Evolutionary conservation across 208 protist species (phyloP).

Genomic region (Paratrypanosoma confusum): DNA sequence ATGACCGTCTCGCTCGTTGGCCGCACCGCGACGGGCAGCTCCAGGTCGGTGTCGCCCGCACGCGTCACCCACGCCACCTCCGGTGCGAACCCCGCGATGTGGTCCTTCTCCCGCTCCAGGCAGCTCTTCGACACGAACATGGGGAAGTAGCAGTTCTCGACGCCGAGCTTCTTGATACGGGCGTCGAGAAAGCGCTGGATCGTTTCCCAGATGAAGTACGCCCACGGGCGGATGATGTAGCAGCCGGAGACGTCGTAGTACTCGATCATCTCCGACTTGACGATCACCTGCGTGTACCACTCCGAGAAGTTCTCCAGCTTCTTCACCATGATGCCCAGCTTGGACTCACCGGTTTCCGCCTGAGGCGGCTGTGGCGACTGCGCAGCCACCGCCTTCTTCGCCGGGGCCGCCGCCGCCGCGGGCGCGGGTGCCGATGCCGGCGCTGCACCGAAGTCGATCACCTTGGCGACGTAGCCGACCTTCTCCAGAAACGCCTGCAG

Average conservation of each 20-base stretch:
- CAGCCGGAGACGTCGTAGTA: conserved; percentile 99
- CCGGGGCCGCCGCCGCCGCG: conserved; percentile 7
- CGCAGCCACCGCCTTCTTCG: conserved; percentile 4
- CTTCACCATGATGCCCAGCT: conserved; percentile 79
- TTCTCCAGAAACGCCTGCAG: conserved; percentile 51
- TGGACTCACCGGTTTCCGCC: conserved; percentile 58
- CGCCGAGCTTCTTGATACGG: conserved; percentile 89
- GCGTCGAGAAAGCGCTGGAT: conserved; percentile 71
- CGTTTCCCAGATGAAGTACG: conserved; percentile 95
- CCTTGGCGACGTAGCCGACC: conserved; percentile 42
- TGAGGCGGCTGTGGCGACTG: conserved; percentile 2
- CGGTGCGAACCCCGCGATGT: conserved; percentile 98
- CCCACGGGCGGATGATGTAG: conserved; percentile 97
- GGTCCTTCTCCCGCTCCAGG: conserved; percentile 95
- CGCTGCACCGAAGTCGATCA: conserved; percentile 53
- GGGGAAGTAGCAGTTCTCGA: conserved; percentile 98
- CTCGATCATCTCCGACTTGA: conserved; percentile 97
- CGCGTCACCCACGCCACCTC: conserved; percentile 93
- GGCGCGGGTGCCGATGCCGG: conserved; percentile 1
- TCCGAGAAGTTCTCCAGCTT: conserved; percentile 91
- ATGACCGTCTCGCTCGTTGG: conserved; percentile 99
- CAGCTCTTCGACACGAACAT: conserved; percentile 95
- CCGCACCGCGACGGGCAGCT: conserved; percentile 96
- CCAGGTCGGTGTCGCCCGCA: conserved; percentile 75
- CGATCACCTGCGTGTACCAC: conserved; percentile 97